Percentiles rank a stretch among this genome's conserved stretches.
phyloP scores from a whole-genome alignment of 1,139 yeast genomes.

The Saccharomyces hybrid region DNA sequence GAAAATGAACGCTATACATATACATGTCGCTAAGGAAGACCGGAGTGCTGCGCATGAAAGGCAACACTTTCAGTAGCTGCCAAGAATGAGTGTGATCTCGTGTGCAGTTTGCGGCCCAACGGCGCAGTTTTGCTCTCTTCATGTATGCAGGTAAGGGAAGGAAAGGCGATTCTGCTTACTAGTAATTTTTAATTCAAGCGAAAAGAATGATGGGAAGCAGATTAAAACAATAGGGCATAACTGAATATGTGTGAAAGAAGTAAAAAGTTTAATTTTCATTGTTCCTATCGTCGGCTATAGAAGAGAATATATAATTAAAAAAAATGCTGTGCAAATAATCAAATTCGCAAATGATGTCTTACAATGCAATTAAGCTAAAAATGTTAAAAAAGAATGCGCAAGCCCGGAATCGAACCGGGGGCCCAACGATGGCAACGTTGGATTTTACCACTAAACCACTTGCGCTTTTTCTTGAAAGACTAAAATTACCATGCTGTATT shows the following conservation, averaged over 20 bases:
- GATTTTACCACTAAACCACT: constrained; percentile 1
- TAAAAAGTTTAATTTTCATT: too few species aligned
- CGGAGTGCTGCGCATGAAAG: background rate
- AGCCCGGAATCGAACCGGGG: constrained; percentile 2
- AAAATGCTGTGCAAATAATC: too few species aligned
- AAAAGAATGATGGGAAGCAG: background rate
- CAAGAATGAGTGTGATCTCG: background rate
- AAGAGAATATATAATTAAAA: too few species aligned
- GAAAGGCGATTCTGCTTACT: background rate
- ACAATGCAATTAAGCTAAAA: background rate
- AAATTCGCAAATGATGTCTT: too few species aligned
- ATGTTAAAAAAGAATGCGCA: background rate
- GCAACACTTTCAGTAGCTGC: background rate
- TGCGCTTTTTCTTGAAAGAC: background rate
- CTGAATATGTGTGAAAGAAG: too few species aligned
- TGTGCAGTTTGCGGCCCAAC: background rate
- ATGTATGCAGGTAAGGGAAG: background rate
- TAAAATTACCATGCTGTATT: too few species aligned
- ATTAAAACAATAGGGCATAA: background rate
- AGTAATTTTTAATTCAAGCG: background rate
- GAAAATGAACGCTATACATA: background rate
- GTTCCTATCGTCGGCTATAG: too few species aligned
- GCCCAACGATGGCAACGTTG: constrained; percentile 1
- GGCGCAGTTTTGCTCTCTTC: background rate
- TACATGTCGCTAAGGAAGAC: background rate